Conservation (phyloP, 2,329 filamentous ascomycete genomes). For the Beauveria australis region DNA sequence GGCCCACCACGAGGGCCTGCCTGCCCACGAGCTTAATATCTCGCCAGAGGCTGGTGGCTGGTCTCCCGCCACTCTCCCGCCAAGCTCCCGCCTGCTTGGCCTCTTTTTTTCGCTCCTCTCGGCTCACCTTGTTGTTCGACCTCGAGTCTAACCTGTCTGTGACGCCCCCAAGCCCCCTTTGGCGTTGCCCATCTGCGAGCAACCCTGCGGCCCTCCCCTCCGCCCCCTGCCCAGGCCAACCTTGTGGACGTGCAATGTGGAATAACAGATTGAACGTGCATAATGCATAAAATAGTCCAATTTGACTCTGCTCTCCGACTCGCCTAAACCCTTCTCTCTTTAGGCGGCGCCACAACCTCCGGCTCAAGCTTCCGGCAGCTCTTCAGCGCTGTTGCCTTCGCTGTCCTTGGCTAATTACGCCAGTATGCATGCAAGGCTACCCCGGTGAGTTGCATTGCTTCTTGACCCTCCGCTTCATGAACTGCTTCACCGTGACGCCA, state of each 20-base stretch:
- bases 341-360: not conserved
- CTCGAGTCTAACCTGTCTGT: not conserved
- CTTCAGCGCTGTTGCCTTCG: not conserved
- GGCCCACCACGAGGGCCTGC: slow-evolving; percentile 1
- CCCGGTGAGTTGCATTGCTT: not conserved
- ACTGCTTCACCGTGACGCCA: slow-evolving; percentile 1
- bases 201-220: not conserved
- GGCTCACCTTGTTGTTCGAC: not conserved
- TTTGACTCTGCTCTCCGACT: not conserved
- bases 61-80: no score
- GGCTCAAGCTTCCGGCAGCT: not conserved
- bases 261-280: slow-evolving; percentile 6
- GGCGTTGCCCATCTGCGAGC: not conserved
- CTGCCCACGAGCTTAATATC: not conserved
- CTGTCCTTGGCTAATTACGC: not conserved
- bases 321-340: not conserved
- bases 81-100: not conserved
- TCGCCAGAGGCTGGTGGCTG: not conserved
- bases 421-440: slow-evolving; percentile 5
- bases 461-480: not conserved
- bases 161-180: not conserved
- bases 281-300: slow-evolving; percentile 10
- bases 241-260: not conserved
- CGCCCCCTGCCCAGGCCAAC: not conserved
- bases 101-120: not conserved